phyloP scores from a whole-genome alignment of 2,329 filamentous ascomycete species.

The Cladosporium halotolerans region DNA sequence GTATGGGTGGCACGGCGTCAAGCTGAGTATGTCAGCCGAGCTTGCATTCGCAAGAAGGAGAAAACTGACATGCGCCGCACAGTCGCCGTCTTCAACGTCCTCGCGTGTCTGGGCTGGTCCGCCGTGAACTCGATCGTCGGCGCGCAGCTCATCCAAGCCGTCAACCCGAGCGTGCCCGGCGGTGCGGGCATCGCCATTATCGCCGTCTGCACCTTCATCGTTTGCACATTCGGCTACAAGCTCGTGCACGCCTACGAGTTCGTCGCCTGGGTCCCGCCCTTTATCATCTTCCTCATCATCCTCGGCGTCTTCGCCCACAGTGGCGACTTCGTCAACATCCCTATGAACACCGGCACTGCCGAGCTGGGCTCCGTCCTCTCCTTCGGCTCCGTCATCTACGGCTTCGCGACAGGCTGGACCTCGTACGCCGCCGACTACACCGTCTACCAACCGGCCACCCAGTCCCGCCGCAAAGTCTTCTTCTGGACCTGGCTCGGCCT shows the following conservation, averaged over 20 bases:
- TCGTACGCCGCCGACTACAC: slow-evolving; percentile 72
- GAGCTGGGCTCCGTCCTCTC: slow-evolving; percentile 60
- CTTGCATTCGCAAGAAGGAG: slow-evolving; percentile 11
- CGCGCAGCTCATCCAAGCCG: slow-evolving; percentile 67
- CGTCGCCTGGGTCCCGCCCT: slow-evolving; percentile 66
- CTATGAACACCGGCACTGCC: slow-evolving; percentile 52
- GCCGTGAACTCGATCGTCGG: slow-evolving; percentile 75
- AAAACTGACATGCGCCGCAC: slow-evolving; percentile 15
- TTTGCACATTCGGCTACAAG: slow-evolving; percentile 71
- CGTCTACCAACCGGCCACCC: slow-evolving; percentile 64
- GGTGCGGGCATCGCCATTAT: slow-evolving; percentile 71
- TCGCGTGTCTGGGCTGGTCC: slow-evolving; percentile 69
- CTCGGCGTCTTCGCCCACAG: slow-evolving; percentile 62
- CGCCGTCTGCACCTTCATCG: slow-evolving; percentile 57
- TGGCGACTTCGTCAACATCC: slow-evolving; percentile 56
- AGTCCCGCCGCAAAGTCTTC: slow-evolving; percentile 59
- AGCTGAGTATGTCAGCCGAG: slow-evolving; percentile 2
- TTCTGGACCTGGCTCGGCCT: slow-evolving; percentile 63
- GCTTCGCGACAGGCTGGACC: slow-evolving; percentile 68
- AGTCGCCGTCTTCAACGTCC: slow-evolving; percentile 64
- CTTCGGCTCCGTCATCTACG: slow-evolving; percentile 60
- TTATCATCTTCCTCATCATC: slow-evolving; percentile 67
- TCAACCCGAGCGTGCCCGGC: slow-evolving; percentile 63
- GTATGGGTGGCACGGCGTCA: slow-evolving; percentile 49
- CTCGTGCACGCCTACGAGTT: slow-evolving; percentile 72